Evolutionary conservation across 805 yeast species (phyloP).

Genomic region (Metschnikowia corniflorae): DNA sequence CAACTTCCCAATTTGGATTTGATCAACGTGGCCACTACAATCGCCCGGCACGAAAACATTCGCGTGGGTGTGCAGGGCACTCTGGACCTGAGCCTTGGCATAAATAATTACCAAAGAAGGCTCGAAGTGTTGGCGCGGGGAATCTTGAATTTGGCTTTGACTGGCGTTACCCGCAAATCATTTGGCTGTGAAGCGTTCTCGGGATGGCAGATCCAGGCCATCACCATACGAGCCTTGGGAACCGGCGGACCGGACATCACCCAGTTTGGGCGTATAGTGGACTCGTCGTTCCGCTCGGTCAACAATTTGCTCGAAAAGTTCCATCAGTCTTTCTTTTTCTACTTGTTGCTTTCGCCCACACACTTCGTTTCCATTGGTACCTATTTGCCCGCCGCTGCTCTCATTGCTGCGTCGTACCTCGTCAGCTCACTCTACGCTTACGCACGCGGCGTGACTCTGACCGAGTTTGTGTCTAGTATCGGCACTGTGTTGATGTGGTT

Average conservation of each 20-base stretch:
- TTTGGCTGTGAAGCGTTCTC: slow-evolving; percentile 88
- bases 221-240: slow-evolving; percentile 72
- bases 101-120: slow-evolving; percentile 51
- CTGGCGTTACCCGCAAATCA: slow-evolving; percentile 59
- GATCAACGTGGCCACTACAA: slow-evolving; percentile 72
- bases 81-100: slow-evolving; percentile 42
- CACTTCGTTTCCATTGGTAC: slow-evolving; percentile 91
- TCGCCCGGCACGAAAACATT: slow-evolving; percentile 74
- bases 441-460: slow-evolving; percentile 38
- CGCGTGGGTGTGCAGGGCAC: slow-evolving; percentile 63
- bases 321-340: slow-evolving; percentile 95
- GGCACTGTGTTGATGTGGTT: slow-evolving; percentile 26
- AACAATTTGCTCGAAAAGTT: slow-evolving; percentile 92
- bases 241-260: slow-evolving; percentile 66
- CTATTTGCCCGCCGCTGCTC: slow-evolving; percentile 80
- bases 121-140: slow-evolving; percentile 60
- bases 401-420: slow-evolving; percentile 65
- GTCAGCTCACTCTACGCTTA: slow-evolving; percentile 60
- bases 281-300: slow-evolving; percentile 81
- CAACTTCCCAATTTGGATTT: slow-evolving; percentile 93
- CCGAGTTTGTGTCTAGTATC: slow-evolving; percentile 20
- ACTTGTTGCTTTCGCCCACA: slow-evolving; percentile 72
- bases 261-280: slow-evolving; percentile 86
- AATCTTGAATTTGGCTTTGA: slow-evolving; percentile 59
- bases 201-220: slow-evolving; percentile 93